Evolutionary conservation across 1,284 basidiomycete species (phyloP).

Genomic region (Lignosus rhinocerotis): DNA sequence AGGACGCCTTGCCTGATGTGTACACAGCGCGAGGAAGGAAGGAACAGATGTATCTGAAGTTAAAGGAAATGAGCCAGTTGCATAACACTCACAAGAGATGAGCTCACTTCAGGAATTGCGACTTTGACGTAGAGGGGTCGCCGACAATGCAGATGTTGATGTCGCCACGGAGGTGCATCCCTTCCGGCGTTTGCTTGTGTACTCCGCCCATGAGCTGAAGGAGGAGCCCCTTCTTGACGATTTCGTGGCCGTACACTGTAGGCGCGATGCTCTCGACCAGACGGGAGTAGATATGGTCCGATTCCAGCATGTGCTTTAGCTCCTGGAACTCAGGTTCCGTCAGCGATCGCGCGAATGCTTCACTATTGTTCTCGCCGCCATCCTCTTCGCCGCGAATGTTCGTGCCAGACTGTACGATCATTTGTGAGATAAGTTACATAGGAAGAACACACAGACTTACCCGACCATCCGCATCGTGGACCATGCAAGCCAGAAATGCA

Average conservation of each 20-base stretch:
- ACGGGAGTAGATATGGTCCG: slow-evolving; percentile 92
- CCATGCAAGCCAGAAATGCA: slow-evolving; percentile 98
- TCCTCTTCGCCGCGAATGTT: slow-evolving; percentile 89
- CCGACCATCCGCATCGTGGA: slow-evolving; percentile 84
- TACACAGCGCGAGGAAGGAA: slow-evolving; percentile 98
- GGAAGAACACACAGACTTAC: slow-evolving; percentile 45
- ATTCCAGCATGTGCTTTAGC: slow-evolving; percentile 90
- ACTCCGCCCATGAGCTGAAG: slow-evolving; percentile 99
- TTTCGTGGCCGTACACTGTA: slow-evolving; percentile 97
- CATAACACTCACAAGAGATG: neutral
- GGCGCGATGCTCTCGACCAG: slow-evolving; percentile 96
- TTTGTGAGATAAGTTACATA: neutral
- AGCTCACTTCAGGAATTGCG: slow-evolving; percentile 94
- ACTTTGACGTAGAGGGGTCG: slow-evolving; percentile 96
- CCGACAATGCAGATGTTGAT: slow-evolving; percentile 99
- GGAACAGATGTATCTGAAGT: slow-evolving; percentile 89
- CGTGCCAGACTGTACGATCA: slow-evolving; percentile 59
- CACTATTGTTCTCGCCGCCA: slow-evolving; percentile 72
- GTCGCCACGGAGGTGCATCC: slow-evolving; percentile 96
- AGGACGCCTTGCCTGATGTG: slow-evolving; percentile 98
- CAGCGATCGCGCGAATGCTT: slow-evolving; percentile 83
- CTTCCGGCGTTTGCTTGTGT: slow-evolving; percentile 95
- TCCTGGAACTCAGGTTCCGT: slow-evolving; percentile 96
- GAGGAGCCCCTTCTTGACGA: slow-evolving; percentile 98
- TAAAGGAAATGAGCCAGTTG: no score